Evolutionary conservation across 805 yeast genomes (phyloP).

Genomic region (Saturnispora ahearnii): DNA sequence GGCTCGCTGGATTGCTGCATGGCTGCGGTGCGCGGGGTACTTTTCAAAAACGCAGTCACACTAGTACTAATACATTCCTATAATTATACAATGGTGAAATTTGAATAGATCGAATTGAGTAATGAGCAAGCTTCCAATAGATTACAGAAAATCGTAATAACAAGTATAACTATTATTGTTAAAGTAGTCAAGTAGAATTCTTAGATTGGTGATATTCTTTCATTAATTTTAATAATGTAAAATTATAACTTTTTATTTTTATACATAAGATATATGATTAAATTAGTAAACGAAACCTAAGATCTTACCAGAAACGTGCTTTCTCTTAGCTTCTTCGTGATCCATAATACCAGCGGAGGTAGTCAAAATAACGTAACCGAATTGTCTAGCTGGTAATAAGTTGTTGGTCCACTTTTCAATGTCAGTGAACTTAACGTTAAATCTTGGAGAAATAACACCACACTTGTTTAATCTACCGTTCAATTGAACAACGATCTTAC

Average conservation of each 20-base stretch:
- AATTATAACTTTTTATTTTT: neutral
- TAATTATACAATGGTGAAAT: too few relatives aligned
- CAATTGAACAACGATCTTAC: conserved; percentile 92
- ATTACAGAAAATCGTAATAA: too few relatives aligned
- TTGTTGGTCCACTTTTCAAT: conserved; percentile 98
- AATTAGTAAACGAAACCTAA: conserved; percentile 91
- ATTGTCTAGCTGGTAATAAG: conserved; percentile 98
- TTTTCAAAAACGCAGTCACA: conserved; percentile 4
- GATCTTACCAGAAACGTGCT: conserved; percentile 99
- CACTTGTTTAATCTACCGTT: conserved; percentile 99
- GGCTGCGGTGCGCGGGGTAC: conserved; percentile 5
- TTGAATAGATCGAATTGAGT: too few relatives aligned
- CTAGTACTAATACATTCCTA: neutral
- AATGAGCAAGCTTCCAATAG: neutral
- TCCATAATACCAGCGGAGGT: conserved; percentile 99
- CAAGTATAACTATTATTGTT: too few relatives aligned
- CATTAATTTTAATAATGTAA: neutral
- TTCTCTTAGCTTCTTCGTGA: conserved; percentile 99
- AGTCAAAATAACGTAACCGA: conserved; percentile 95
- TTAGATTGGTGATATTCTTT: too few relatives aligned
- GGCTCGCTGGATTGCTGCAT: neutral
- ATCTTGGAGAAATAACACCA: conserved; percentile 98
- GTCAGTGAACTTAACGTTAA: conserved; percentile 91
- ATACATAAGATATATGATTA: neutral
- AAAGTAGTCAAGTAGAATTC: too few relatives aligned